phyloP scores from a whole-genome alignment of 2,329 filamentous ascomycete genomes.

The Botrytis aclada region DNA sequence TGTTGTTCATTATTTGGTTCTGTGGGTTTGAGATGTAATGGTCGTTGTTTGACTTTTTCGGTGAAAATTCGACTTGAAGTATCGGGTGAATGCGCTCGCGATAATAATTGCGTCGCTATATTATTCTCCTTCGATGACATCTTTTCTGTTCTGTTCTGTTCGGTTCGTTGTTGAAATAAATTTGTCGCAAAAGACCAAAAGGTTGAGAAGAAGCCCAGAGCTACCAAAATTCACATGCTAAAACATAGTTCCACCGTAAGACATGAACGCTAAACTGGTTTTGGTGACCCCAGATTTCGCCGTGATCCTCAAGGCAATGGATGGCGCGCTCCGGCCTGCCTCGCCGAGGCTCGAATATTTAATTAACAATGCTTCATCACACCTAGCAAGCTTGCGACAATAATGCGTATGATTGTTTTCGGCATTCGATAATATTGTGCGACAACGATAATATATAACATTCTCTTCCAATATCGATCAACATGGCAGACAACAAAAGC shows the following conservation, averaged over 20 bases:
- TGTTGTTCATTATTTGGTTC: slow-evolving; percentile 50
- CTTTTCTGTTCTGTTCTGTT: neutral
- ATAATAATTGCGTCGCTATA: slow-evolving; percentile 53
- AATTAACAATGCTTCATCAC: neutral
- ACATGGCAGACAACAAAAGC: slow-evolving; percentile 37
- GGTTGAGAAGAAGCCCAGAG: neutral
- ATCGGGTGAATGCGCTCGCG: slow-evolving; percentile 74
- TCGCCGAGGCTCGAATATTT: slow-evolving; percentile 14
- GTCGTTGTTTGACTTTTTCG: slow-evolving; percentile 79
- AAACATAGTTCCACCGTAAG: neutral
- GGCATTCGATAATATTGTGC: neutral
- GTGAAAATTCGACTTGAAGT: slow-evolving; percentile 69
- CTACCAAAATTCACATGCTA: slow-evolving; percentile 12
- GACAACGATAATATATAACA: slow-evolving; percentile 10
- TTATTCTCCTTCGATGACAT: slow-evolving; percentile 27
- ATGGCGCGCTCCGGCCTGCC: neutral
- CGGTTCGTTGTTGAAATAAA: neutral
- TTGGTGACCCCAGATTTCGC: slow-evolving; percentile 18
- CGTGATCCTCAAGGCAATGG: neutral
- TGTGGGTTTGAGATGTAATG: slow-evolving; percentile 73
- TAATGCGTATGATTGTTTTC: neutral
- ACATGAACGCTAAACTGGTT: neutral
- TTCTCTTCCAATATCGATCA: neutral
- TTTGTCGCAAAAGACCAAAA: neutral
- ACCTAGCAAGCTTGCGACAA: neutral